Evolutionary conservation across 805 yeast species (phyloP).

Genomic region (Yarrowia alimentaria): DNA sequence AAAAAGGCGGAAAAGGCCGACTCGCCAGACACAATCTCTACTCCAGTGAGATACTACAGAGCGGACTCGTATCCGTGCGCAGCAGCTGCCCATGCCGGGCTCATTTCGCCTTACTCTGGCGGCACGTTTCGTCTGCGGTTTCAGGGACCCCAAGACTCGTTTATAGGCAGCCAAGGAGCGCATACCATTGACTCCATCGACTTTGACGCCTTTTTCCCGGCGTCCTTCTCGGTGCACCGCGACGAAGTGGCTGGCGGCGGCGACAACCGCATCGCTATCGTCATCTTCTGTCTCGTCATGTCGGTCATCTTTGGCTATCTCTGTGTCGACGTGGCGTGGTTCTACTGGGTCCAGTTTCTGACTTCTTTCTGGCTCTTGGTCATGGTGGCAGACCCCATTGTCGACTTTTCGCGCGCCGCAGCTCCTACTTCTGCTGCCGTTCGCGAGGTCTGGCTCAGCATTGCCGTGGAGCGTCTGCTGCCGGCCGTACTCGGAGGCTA

Average conservation of each 20-base stretch:
- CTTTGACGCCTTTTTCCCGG: constrained; percentile 73
- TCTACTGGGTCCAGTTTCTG: constrained; percentile 59
- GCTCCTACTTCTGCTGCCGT: not conserved
- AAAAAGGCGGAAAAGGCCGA: no score
- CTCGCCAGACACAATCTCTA: no score
- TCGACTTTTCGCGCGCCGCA: not conserved
- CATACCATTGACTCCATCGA: constrained; percentile 53
- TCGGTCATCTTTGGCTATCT: constrained; percentile 48
- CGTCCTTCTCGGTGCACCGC: constrained; percentile 46
- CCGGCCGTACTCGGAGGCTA: constrained; percentile 72
- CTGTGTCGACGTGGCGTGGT: constrained; percentile 53
- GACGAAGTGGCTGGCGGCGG: constrained; percentile 49
- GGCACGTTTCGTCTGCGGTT: constrained; percentile 70
- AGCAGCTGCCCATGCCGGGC: constrained; percentile 84
- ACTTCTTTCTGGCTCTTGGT: constrained; percentile 84
- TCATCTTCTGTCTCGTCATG: constrained; percentile 53
- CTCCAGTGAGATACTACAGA: constrained; percentile 57
- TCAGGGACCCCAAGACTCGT: constrained; percentile 46
- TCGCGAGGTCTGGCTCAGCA: constrained; percentile 24
- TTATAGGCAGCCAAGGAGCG: constrained; percentile 50
- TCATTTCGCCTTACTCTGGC: constrained; percentile 68
- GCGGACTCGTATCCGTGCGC: constrained; percentile 90
- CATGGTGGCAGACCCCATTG: constrained; percentile 75
- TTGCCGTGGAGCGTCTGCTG: constrained; percentile 69
- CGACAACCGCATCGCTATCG: constrained; percentile 64